Evolutionary conservation across 23 red algal species (phyloP), one percentile per base, ranked within the genome.

Genomic region (Gracilariopsis chorda): DNA sequence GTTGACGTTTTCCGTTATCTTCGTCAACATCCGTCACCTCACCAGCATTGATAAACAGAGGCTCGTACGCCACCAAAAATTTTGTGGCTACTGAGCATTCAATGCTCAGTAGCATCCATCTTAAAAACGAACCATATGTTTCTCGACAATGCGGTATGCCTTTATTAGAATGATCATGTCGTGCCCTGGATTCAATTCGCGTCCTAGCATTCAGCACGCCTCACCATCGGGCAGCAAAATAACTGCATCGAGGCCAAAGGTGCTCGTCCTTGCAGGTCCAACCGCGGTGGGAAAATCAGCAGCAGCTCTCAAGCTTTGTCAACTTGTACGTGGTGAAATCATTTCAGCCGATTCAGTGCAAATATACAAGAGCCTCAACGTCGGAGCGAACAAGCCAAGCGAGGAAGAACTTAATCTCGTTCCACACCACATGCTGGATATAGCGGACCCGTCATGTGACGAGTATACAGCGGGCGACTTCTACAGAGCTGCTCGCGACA

Each of bases 281-380:
- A 98, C 96, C 0, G 92, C 88, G 7, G 86, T 92, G 13, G 96
- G 96, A 43, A 98, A 98, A 79, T 93, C 92, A 20, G 77, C 72
- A n/a, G 33, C 94, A 39, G 92, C 96, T 10, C 56, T 92, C 11
- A 47, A 48, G 25, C 40, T 98, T 41, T 92, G 92, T 57, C 65
- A 82, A 37, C 44, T 23, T 8, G 29, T 92, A 23, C 40, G 60
- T 29, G 92, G 92, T 17, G 96, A 98, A 82, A 95, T 98, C 25
- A 87, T 98, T 63, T 91, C 92, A 20, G 96, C 96, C 4, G 96
- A 98, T 76, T 95, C 92, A 35, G 96, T 98, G 27, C 93, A 95
- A 35, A 78, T 95, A 7, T 98, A 98, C 67, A 57, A 63, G 19
- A 35, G 78, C 48, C 51, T 98, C 7, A 65, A 91, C 29, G 87